A percentile compares a stretch with the other conserved stretches of the same genome.
Evolutionary conservation across 257 asterid genomes (phyloP).

Genomic region (Solanum medicagineum): DNA sequence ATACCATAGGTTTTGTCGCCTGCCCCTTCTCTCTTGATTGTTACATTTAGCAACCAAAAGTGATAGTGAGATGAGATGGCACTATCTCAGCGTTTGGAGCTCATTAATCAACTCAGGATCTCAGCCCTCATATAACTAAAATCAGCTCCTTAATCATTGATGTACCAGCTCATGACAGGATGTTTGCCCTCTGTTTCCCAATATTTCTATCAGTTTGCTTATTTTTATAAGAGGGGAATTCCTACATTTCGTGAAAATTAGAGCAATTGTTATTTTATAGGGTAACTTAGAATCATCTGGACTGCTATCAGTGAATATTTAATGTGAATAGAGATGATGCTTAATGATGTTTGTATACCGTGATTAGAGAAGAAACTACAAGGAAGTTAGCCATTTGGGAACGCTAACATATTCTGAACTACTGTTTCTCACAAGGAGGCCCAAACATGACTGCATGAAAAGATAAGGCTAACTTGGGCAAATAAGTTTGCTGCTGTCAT

Average conservation of each 20-base stretch:
- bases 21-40: neutral
- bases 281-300: neutral
- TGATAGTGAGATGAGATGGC: neutral
- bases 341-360: neutral
- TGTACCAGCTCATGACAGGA: neutral
- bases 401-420: neutral
- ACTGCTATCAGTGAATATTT: neutral
- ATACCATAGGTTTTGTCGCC: neutral
- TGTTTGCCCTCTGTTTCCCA: neutral
- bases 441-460: neutral
- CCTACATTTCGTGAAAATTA: neutral
- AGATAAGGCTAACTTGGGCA: neutral
- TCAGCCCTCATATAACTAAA: neutral
- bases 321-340: neutral
- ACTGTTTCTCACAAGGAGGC: neutral
- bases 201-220: neutral
- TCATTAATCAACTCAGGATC: neutral
- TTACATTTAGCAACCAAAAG: neutral
- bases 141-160: neutral
- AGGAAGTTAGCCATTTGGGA: neutral
- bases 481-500: neutral
- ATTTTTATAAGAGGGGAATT: neutral
- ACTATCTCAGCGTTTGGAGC: neutral
- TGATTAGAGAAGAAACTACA: neutral
- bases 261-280: neutral